phyloP scores from a whole-genome alignment of 345 rosid species.

The Angophora floribunda region DNA sequence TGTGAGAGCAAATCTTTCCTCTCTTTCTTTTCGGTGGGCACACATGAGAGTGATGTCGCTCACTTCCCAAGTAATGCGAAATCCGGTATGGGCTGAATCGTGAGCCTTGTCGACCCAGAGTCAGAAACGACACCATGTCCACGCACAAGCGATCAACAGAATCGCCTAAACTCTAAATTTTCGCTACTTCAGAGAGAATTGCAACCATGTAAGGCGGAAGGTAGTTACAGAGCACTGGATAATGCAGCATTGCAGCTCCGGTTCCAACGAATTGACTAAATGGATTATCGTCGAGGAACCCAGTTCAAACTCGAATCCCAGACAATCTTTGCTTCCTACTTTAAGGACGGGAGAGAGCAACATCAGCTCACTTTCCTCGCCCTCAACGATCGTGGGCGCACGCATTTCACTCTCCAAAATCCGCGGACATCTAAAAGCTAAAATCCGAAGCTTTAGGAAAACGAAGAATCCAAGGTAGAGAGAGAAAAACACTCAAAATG shows the following conservation, averaged over 20 bases:
- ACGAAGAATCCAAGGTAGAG: neutral
- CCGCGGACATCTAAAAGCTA: neutral
- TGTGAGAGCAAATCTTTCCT: neutral
- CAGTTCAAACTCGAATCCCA: neutral
- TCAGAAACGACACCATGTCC: neutral
- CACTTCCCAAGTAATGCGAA: neutral
- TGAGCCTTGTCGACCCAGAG: neutral
- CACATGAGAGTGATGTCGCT: too few species aligned
- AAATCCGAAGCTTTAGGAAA: neutral
- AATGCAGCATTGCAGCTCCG: neutral
- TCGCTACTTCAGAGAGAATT: neutral
- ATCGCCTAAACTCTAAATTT: too few species aligned
- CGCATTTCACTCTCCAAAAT: neutral
- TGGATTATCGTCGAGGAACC: neutral
- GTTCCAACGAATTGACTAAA: neutral
- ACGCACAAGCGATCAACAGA: too few species aligned
- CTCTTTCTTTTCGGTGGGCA: too few species aligned
- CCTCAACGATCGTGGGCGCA: neutral
- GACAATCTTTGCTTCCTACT: neutral
- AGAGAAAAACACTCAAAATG: neutral
- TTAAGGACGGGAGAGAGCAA: neutral
- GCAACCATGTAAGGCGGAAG: neutral
- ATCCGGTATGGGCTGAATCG: neutral
- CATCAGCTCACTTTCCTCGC: neutral
- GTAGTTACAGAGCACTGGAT: neutral